These are phyloP conservation scores for Saccharomyces hybrid DNA, from an alignment of 1,139 yeast species.

Conservation along the genomic window DNA sequence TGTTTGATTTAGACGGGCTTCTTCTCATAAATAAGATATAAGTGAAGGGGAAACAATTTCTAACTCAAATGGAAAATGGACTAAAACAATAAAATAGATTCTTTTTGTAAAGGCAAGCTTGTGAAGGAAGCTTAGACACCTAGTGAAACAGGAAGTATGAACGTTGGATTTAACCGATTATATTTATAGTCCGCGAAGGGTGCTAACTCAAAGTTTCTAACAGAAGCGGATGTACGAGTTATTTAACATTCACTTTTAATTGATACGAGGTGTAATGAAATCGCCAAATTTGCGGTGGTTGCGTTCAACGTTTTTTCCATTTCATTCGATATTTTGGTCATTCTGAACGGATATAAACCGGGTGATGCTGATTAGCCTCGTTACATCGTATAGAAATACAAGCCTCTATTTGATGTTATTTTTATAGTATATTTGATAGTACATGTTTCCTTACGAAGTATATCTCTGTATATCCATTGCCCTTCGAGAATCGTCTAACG, in stretches of 20 bases:
- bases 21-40: constrained; percentile 21
- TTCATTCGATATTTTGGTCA: neutral
- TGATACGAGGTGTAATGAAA: neutral
- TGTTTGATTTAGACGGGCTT: constrained; percentile 33
- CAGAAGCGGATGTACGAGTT: neutral
- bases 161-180: neutral
- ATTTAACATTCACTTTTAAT: neutral
- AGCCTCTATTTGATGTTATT: neutral
- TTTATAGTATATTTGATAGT: neutral
- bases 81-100: neutral
- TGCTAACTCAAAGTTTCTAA: neutral
- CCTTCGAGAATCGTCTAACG: too few relatives aligned
- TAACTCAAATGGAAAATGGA: neutral
- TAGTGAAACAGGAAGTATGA: neutral
- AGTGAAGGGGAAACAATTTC: neutral
- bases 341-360: neutral
- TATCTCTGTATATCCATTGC: neutral
- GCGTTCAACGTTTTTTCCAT: neutral
- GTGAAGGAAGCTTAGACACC: neutral
- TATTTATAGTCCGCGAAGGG: neutral
- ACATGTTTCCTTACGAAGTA: neutral
- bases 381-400: neutral
- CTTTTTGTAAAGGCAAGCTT: neutral
- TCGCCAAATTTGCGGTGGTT: constrained; percentile 1
- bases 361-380: neutral